Evolutionary conservation across 2,329 filamentous ascomycete genomes (phyloP).

Genomic region (Metarhizium album): DNA sequence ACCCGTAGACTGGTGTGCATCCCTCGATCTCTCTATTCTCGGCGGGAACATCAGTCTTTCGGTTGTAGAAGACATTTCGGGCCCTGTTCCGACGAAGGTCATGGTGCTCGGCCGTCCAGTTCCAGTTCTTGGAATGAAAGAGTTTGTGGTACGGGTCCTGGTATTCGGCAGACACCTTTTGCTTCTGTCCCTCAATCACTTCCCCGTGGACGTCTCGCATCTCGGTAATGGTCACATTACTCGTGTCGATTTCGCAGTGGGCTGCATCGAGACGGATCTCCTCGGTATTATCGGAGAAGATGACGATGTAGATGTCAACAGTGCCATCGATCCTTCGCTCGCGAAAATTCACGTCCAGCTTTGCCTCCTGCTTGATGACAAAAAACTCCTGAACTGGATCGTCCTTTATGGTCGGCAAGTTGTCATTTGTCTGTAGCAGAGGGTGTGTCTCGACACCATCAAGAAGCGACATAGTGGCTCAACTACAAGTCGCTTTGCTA

Average conservation of each 20-base stretch:
- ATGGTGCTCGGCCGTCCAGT: conserved; percentile 62
- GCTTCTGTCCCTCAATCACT: conserved; percentile 23
- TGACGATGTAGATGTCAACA: conserved; percentile 70
- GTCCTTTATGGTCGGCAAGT: conserved; percentile 24
- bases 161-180: conserved; percentile 33
- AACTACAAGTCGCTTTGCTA: not conserved
- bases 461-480: conserved; percentile 6
- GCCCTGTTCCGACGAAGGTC: conserved; percentile 61
- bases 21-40: conserved; percentile 44
- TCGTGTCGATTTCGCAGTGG: conserved; percentile 46
- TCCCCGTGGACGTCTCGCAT: conserved; percentile 26
- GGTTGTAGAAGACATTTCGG: conserved; percentile 39
- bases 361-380: conserved; percentile 75
- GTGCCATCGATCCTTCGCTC: conserved; percentile 64
- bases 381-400: conserved; percentile 30
- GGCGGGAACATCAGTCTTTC: conserved; percentile 42
- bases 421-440: conserved; percentile 21
- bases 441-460: conserved; percentile 13
- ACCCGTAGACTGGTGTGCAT: conserved; percentile 45
- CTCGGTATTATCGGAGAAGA: conserved; percentile 46
- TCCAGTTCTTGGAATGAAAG: conserved; percentile 48
- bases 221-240: conserved; percentile 40
- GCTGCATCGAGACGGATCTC: conserved; percentile 51
- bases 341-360: conserved; percentile 80
- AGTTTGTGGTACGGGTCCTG: conserved; percentile 58